Percentiles rank a stretch among this genome's conserved stretches.
These are phyloP conservation scores for Suillus fuscotomentosus DNA, from an alignment of 768 basidiomycete genomes.

Conservation along the genomic window DNA sequence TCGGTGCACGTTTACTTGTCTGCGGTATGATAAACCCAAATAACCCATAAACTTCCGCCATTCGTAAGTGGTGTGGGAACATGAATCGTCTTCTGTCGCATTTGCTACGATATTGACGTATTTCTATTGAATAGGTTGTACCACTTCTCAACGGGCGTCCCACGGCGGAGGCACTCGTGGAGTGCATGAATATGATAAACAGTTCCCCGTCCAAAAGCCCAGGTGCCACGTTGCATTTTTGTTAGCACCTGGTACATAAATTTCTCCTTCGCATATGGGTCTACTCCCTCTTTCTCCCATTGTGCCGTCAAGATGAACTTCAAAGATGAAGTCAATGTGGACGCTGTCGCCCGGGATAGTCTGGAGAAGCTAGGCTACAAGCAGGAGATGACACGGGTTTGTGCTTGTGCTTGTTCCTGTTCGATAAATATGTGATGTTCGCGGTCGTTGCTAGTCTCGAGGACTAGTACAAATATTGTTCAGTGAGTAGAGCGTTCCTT, in stretches of 20 bases:
- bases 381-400: slow-evolving; percentile 54
- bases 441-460: slow-evolving; percentile 35
- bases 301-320: slow-evolving; percentile 9
- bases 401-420: background rate
- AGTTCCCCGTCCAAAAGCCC: background rate
- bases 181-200: background rate
- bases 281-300: background rate
- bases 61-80: background rate
- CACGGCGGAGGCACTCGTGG: background rate
- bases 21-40: background rate
- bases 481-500: slow-evolving; percentile 35
- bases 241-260: background rate
- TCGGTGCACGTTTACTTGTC: background rate
- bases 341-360: slow-evolving; percentile 29
- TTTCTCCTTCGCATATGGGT: too few relatives aligned
- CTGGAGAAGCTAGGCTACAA: slow-evolving; percentile 55
- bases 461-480: slow-evolving; percentile 53
- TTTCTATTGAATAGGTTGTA: background rate
- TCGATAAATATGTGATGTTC: background rate
- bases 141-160: background rate
- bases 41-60: background rate
- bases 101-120: background rate
- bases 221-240: background rate
- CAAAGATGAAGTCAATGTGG: slow-evolving; percentile 16
- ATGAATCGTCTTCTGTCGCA: background rate